Base-by-base conservation (phyloP, 2,329 filamentous ascomycete species). In the Dothiorella sarmentorum region DNA sequence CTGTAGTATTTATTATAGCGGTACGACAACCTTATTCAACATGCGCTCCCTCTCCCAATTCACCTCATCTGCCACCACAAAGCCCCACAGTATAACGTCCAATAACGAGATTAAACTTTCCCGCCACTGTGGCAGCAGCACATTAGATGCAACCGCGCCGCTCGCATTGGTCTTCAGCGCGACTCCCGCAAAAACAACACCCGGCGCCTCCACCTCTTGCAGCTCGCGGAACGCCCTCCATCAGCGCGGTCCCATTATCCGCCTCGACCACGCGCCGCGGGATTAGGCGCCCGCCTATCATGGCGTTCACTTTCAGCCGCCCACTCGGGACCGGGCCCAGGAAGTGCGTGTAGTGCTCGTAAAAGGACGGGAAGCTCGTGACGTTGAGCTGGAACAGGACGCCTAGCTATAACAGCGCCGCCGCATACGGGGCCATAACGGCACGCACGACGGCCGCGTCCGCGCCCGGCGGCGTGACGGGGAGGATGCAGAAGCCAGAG, bases 271-370 rank as follows among this genome's bases (percentile, higher is more conserved):
- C 58, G 11, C 22, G 29, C 24, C 61, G 56, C 42, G 59, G 43
- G 7, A 66, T 37, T 37, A 65, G 58, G 15, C 57, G 53, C 7
- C 63, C 63, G 24, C 60, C 62, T 35, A 58, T 22, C 9, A 58
- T 24, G 7, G 20, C 18, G 31, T 51, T 40, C 7, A 51, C 18
- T 2, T 22, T 13, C 29, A 62, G 58, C 18, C 59, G 15, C 17
- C 68, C 68, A 10, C 59, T 43, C 13, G 68, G 68, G 2, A 68
- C 60, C 17, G 68, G 68, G n/a, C 68, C 67, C 13, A 67, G 56
- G 60, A 68, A 69, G 43, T 43, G 47, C 11, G 62, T 60, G 61
- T 61, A 66, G 55, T 71, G 68, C 11, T 68, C 62, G 35, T 62
- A 61, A 59, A 65, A 71, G 7, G 64, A 62, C 2, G 65, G 61